These are phyloP conservation scores for Penicillium sp. DNA, from an alignment of 2,329 filamentous ascomycete species.

Conservation along the genomic window DNA sequence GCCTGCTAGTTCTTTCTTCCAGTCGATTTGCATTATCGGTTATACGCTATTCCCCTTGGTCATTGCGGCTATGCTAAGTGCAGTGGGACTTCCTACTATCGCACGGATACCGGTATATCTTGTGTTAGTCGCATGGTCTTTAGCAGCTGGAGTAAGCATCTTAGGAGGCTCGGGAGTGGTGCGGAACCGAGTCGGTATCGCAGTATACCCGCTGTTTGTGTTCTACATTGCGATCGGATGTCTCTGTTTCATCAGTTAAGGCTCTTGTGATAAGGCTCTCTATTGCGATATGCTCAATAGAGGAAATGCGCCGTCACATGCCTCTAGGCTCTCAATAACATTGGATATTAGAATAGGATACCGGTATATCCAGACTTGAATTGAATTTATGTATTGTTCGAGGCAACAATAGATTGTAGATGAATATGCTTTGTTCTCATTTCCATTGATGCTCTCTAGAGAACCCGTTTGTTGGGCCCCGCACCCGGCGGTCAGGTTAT, in stretches of 20 bases:
- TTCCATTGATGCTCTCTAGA: not conserved
- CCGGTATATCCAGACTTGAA: constrained; percentile 5
- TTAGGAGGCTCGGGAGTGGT: constrained; percentile 92
- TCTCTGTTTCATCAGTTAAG: constrained; percentile 92
- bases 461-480: constrained; percentile 5
- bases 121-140: constrained; percentile 83
- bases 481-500: constrained; percentile 11
- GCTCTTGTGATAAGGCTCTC: constrained; percentile 43
- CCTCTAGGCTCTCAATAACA: not conserved
- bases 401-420: not conserved
- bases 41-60: constrained; percentile 98
- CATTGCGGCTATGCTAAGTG: constrained; percentile 85
- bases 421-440: constrained; percentile 3
- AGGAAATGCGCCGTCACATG: constrained; percentile 1
- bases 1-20: constrained; percentile 78
- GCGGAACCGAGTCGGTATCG: constrained; percentile 88
- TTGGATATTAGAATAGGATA: constrained; percentile 4
- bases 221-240: constrained; percentile 93
- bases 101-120: constrained; percentile 87
- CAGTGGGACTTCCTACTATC: constrained; percentile 73
- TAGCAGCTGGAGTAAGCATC: constrained; percentile 94
- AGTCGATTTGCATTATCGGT: constrained; percentile 95
- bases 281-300: not conserved
- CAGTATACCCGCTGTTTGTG: constrained; percentile 90
- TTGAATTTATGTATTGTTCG: not conserved